phyloP scores from a whole-genome alignment of 192 early-diverging fungal genomes.

The Chytriomyces sp. region DNA sequence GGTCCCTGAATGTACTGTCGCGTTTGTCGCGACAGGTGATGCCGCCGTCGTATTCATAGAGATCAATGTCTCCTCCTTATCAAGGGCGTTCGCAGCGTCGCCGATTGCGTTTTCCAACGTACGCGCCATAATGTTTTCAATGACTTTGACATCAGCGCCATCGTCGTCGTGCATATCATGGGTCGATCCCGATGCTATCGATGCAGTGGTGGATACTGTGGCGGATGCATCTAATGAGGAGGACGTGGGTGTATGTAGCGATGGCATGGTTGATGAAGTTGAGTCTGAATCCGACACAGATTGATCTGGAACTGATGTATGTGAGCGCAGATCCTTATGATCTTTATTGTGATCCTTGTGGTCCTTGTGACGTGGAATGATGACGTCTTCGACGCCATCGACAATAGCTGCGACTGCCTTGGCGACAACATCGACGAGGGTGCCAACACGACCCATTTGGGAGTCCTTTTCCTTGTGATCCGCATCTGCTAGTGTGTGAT shows the following conservation, averaged over 20 bases:
- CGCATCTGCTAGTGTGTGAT: no score
- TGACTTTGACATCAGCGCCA: neutral
- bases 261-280: no score
- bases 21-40: no score
- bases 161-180: constrained; percentile 3
- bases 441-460: no score
- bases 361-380: neutral
- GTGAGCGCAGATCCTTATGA: no score
- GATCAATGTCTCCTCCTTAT: neutral
- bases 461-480: no score
- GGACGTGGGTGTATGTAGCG: no score
- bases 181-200: no score
- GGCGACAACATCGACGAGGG: neutral
- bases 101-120: constrained; percentile 7
- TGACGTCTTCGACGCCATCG: neutral
- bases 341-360: no score
- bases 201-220: neutral
- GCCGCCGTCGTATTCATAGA: neutral
- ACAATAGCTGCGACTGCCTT: neutral
- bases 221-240: neutral
- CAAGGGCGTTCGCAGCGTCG: neutral
- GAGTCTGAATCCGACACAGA: no score
- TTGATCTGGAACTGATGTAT: no score
- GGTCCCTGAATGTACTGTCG: no score
- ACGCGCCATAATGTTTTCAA: constrained; percentile 22